Evolutionary conservation across 2,329 filamentous ascomycete species (phyloP), one percentile per base, ranked within the genome.

Genomic region (Diplodia corticola): DNA sequence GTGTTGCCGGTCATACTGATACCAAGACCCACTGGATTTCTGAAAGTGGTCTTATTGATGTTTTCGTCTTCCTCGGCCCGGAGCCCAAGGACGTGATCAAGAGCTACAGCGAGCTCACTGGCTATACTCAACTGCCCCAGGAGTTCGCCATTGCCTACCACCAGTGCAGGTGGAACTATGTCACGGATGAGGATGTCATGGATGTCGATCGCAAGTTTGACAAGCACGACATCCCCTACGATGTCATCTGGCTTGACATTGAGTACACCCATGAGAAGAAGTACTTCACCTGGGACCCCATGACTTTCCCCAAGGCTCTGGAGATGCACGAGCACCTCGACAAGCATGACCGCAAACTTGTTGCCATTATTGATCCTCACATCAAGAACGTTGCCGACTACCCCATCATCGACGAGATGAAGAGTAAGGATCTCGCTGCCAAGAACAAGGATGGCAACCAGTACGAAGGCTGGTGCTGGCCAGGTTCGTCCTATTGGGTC

Each of bases 401-500:
- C 75, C 81, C 80, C 0, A 85, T 98, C 30, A 88, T 89, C 10
- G 86, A 93, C 15, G 89, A 97, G 74, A 79, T 99, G 70, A 95
- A 91, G 78, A 89, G 88, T 65, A 92, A 97, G 75, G 89, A 90
- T 10, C 82, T 97, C 17, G 93, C 89, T 6, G 89, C 96, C 55
- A 89, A 91, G 76, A 93, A 96, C 83, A 99, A 98, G 80, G 91
- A 97, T 26, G 89, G 88, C 68, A 89, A 91, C 64, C 86, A 91
- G 68, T 99, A 93, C 73, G 95, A 99, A 74, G 95, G 95, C 63
- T 97, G 93, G 93, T 99, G 95, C 83, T 99, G 95, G 95, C 95
- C 95, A 5, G 95, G 95, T 6, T 94, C 92, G 6, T 98, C 95
- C 26, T 87, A 97, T 82, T 99, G 95, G 95, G 82, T 99, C 67